A percentile compares a stretch with the other conserved stretches of the same genome.
Conservation (phyloP, 257 asterid genomes). For the Jacaranda mimosifolia region DNA sequence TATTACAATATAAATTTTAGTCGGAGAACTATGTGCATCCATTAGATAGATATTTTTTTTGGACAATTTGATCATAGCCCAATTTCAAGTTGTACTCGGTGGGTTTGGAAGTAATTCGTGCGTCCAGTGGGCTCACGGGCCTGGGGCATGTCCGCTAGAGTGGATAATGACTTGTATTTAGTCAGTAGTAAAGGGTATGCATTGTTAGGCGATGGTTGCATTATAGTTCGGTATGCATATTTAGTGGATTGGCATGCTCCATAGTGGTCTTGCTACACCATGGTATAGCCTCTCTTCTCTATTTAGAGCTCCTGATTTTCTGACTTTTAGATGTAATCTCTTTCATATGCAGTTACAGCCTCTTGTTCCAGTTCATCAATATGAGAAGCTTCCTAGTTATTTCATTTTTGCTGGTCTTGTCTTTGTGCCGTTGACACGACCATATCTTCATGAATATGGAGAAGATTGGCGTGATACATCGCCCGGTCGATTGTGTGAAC, state of each 20-base stretch:
- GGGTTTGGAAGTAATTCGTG: too few species aligned
- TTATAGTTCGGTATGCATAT: not conserved
- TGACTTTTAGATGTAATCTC: not conserved
- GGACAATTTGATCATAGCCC: too few species aligned
- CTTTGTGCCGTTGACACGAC: slow-evolving; percentile 89
- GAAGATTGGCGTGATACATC: slow-evolving; percentile 97
- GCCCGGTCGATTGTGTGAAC: slow-evolving; percentile 95
- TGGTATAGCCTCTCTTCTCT: too few species aligned
- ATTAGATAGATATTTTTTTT: too few species aligned
- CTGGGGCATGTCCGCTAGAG: too few species aligned
- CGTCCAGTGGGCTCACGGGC: too few species aligned
- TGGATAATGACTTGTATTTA: not conserved
- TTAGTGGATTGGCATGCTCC: too few species aligned
- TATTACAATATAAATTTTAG: too few species aligned
- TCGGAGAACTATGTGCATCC: too few species aligned
- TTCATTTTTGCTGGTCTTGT: slow-evolving; percentile 95
- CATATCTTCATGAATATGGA: slow-evolving; percentile 98
- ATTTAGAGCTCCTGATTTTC: too few species aligned
- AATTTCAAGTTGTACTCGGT: too few species aligned
- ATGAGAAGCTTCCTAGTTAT: slow-evolving; percentile 93
- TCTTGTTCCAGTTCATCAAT: slow-evolving; percentile 96
- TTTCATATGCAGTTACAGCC: slow-evolving; percentile 75
- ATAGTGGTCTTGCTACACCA: too few species aligned
- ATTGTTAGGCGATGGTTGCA: not conserved
- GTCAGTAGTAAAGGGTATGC: not conserved